These are phyloP conservation scores for Sporothrix curviconia DNA, from an alignment of 2,329 filamentous ascomycete species.

Conservation along the genomic window DNA sequence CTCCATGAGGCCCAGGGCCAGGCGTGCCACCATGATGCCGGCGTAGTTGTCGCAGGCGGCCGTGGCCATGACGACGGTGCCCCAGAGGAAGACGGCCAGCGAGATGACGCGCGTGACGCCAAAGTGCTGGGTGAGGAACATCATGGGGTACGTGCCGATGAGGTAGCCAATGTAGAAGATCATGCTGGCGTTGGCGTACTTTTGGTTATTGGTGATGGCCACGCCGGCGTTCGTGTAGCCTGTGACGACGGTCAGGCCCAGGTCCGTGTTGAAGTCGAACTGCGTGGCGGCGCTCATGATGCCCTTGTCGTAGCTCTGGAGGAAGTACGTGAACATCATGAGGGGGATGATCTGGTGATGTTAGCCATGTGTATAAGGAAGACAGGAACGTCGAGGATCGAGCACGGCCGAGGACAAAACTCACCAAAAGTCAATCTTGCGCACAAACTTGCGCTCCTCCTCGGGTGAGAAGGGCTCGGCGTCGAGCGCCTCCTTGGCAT, in stretches of 20 bases:
- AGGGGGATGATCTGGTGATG: not conserved
- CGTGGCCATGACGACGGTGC: not conserved
- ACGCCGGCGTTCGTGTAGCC: not conserved
- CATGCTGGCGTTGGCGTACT: slow-evolving; percentile 7
- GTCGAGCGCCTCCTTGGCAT: not conserved
- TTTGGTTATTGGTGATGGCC: slow-evolving; percentile 1
- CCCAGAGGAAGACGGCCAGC: not conserved
- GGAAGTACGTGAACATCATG: slow-evolving; percentile 8
- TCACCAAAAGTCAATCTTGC: slow-evolving; percentile 3
- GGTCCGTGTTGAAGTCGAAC: slow-evolving; percentile 2
- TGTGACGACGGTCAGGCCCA: not conserved
- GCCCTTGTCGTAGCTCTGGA: slow-evolving; percentile 11
- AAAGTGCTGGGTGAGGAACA: slow-evolving; percentile 4
- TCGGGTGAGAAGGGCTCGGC: not conserved
- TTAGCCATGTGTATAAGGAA: not conserved
- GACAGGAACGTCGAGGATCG: no score
- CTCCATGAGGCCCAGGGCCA: slow-evolving; percentile 9
- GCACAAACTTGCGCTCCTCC: slow-evolving; percentile 1
- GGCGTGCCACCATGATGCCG: slow-evolving; percentile 5
- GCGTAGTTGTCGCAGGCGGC: slow-evolving; percentile 7
- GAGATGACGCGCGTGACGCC: not conserved
- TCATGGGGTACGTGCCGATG: slow-evolving; percentile 7
- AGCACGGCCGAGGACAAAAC: no score
- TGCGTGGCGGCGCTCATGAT: slow-evolving; percentile 8
- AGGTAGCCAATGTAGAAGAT: slow-evolving; percentile 8